These are phyloP conservation scores for Cyphellophora attinorum DNA, from an alignment of 2,329 filamentous ascomycete species.

Conservation along the genomic window DNA sequence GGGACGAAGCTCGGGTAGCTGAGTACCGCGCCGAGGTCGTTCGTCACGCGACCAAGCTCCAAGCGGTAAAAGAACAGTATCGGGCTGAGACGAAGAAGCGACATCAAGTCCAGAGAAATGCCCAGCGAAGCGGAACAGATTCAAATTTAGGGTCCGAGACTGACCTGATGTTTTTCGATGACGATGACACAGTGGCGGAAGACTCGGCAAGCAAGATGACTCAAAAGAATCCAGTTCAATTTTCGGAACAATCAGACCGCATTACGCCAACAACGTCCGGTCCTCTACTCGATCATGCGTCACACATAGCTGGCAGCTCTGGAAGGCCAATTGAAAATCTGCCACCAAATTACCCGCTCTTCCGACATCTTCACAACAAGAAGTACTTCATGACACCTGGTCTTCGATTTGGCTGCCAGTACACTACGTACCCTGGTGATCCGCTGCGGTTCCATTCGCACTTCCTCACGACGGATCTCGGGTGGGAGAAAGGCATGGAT, in stretches of 20 bases:
- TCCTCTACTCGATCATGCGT: slow-evolving; percentile 30
- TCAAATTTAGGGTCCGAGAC: not conserved
- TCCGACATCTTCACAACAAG: slow-evolving; percentile 64
- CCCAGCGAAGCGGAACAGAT: slow-evolving; percentile 33
- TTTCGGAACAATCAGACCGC: slow-evolving; percentile 10
- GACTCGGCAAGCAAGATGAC: slow-evolving; percentile 3
- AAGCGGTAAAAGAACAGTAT: slow-evolving; percentile 41
- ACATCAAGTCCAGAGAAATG: too few species aligned
- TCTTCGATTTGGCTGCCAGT: slow-evolving; percentile 86
- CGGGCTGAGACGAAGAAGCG: slow-evolving; percentile 39
- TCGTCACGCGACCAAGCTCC: slow-evolving; percentile 33
- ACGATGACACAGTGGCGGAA: not conserved
- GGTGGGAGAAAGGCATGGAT: slow-evolving; percentile 80
- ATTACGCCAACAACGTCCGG: slow-evolving; percentile 44
- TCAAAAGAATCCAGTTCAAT: slow-evolving; percentile 1
- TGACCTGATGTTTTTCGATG: slow-evolving; percentile 6
- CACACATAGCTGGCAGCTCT: slow-evolving; percentile 18
- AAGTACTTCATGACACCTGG: slow-evolving; percentile 88
- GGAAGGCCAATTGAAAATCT: slow-evolving; percentile 23
- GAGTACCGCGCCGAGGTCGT: slow-evolving; percentile 45
- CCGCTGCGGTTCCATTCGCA: slow-evolving; percentile 92
- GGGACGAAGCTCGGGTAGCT: slow-evolving; percentile 48
- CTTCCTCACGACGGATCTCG: slow-evolving; percentile 73
- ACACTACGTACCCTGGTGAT: slow-evolving; percentile 91
- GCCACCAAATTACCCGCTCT: slow-evolving; percentile 59